phyloP scores from a whole-genome alignment of 305 asterid species.

The Ruellia speciosa region DNA sequence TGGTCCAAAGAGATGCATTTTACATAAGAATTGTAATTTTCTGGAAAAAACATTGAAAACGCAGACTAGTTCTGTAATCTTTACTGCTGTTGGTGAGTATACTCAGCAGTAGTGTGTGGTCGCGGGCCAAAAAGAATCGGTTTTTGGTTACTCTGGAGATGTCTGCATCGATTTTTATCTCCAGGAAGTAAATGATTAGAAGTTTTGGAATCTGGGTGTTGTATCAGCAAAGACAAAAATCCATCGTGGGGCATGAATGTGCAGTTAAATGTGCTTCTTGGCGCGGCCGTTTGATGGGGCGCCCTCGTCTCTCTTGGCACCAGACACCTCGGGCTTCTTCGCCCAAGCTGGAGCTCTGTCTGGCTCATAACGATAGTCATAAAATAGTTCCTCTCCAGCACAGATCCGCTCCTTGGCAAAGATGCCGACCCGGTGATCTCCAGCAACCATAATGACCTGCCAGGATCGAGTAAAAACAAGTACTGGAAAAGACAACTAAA shows the following conservation, averaged over 20 bases:
- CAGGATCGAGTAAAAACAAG: no score
- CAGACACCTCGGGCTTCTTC: constrained; percentile 68
- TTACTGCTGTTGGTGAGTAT: constrained; percentile 28
- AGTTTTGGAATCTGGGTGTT: background rate
- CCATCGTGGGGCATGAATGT: background rate
- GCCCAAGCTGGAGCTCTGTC: constrained; percentile 88
- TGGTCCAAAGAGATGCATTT: constrained; percentile 21
- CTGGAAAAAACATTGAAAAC: constrained; percentile 10
- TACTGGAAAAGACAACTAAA: no score
- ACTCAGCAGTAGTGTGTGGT: constrained; percentile 17
- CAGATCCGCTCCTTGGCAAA: constrained; percentile 70
- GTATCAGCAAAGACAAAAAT: constrained; percentile 22
- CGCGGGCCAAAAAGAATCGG: constrained; percentile 31
- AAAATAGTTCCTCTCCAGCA: constrained; percentile 85
- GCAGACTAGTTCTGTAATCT: no score
- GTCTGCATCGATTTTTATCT: constrained; percentile 21
- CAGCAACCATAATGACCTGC: constrained; percentile 91
- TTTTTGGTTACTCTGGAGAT: constrained; percentile 31
- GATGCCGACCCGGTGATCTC: constrained; percentile 92
- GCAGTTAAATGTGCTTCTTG: constrained; percentile 53
- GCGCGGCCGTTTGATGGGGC: constrained; percentile 60
- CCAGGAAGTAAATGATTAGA: constrained; percentile 30
- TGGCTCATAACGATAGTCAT: constrained; percentile 73
- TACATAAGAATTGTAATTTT: constrained; percentile 31
- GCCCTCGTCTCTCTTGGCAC: constrained; percentile 46